Conservation (phyloP, 192 early-diverging fungal genomes). For the Chytriomyces confervae region DNA sequence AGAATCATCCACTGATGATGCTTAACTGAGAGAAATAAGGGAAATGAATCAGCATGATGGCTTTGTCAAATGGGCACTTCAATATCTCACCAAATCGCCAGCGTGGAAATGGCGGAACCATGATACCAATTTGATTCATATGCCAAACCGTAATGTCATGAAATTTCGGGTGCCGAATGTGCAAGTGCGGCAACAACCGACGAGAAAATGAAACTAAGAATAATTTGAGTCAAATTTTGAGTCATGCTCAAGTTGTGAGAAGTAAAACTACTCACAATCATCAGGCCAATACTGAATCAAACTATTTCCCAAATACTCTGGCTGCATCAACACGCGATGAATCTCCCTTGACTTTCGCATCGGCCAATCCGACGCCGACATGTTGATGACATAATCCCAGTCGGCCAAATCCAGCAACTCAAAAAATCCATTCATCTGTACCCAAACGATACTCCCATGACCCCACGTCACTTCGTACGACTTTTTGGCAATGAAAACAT, state of each 20-base stretch:
- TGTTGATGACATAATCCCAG: constrained; percentile 60
- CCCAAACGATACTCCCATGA: constrained; percentile 49
- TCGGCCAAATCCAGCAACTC: constrained; percentile 59
- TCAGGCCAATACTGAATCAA: constrained; percentile 52
- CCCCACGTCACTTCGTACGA: constrained; percentile 50
- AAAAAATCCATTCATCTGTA: constrained; percentile 55
- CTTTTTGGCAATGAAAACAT: constrained; percentile 46
- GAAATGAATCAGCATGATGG: too few relatives aligned
- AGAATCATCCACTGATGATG: constrained; percentile 51
- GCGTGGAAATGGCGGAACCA: constrained; percentile 38
- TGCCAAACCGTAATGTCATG: constrained; percentile 14
- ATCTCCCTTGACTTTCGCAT: constrained; percentile 46
- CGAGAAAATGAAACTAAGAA: neutral
- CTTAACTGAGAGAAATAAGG: constrained; percentile 9
- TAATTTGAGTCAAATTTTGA: neutral
- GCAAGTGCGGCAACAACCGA: constrained; percentile 6
- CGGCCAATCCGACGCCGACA: constrained; percentile 52
- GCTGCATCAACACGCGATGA: constrained; percentile 30
- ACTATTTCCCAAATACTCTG: constrained; percentile 31
- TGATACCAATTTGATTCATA: constrained; percentile 33
- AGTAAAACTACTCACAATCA: constrained; percentile 30
- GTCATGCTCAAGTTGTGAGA: neutral
- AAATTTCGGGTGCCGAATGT: neutral
- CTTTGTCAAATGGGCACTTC: too few relatives aligned
- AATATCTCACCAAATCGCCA: constrained; percentile 33